Evolutionary conservation across 176 grass and related monocot species (phyloP), one percentile per base, ranked within the genome.

Genomic region (Rhipidocladum racemiflorum): DNA sequence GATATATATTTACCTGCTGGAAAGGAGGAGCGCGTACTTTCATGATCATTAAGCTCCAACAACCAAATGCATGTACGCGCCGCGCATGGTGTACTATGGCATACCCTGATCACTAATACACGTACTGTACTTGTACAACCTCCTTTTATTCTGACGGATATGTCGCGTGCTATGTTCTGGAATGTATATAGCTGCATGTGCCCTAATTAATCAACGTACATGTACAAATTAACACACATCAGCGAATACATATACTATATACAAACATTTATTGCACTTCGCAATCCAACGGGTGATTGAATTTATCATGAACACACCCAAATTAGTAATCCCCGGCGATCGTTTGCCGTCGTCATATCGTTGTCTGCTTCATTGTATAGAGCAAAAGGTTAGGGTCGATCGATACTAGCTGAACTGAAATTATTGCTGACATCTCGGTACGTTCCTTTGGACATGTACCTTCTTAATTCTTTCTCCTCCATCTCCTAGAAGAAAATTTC

Each of bases 281-380:
- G 14, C 75, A 29, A 44, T 78, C 75, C 14, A 46, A 50, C 18
- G 11, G 11, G 21, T 32, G 70, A 65, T 75, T 4, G 81, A 61
- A 63, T 38, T 50, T 6, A 66, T 67, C 17, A 15, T 79, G 29
- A 50, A 21, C 38, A 35, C 17, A 2, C 1, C 10, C 23, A 57
- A 9, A 30, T 59, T 14, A 48, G 17, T 23, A 40, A 61, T 56
- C 63, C 16, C 42, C 17, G n/a, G 59, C 6, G 21, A 23, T 34
- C 49, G 27, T 32, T 59, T 59, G 73, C 83, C 43, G 30, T 72
- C 43, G 75, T 79, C 65, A 79, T 36, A 78, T 85, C 83, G 49
- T 71, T 77, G 29, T 78, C 74, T 18, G 30, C 71, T 16, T 42
- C 42, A 49, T 28, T 46, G 11, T 28, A 49, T 12, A 54, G 46